A percentile compares a stretch with the other conserved stretches of the same genome.
Evolutionary conservation across 257 asterid species (phyloP).

Genomic region (Parsonsia alboflavescens): DNA sequence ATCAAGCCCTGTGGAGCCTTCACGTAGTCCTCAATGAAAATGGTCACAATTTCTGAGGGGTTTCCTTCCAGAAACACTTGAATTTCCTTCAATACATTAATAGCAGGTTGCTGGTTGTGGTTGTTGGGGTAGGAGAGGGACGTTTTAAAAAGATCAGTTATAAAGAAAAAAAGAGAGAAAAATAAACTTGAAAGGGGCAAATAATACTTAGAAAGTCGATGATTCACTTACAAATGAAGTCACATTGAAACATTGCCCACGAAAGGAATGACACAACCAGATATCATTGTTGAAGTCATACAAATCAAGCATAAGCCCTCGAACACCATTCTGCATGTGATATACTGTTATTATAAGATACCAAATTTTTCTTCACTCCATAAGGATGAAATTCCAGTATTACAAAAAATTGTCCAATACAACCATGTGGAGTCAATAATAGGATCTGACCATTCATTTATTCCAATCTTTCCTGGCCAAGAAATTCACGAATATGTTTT

Average conservation of each 20-base stretch:
- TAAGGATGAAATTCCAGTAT: background rate
- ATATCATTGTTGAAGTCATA: slow-evolving; percentile 74
- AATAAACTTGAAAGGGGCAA: background rate
- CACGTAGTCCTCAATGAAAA: slow-evolving; percentile 86
- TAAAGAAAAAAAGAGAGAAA: background rate
- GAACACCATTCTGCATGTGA: slow-evolving; percentile 69
- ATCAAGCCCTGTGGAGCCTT: slow-evolving; percentile 57
- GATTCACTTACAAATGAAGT: slow-evolving; percentile 71
- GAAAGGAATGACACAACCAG: slow-evolving; percentile 83
- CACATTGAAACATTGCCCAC: slow-evolving; percentile 54
- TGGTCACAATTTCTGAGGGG: slow-evolving; percentile 61
- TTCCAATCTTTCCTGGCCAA: background rate
- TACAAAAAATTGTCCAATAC: background rate
- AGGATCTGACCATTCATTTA: too few species aligned
- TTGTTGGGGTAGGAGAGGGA: background rate
- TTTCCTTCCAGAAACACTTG: slow-evolving; percentile 48
- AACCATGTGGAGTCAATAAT: background rate
- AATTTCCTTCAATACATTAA: slow-evolving; percentile 65
- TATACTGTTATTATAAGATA: background rate
- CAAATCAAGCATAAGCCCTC: slow-evolving; percentile 93
- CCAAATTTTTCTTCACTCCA: background rate
- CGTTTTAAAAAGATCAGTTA: background rate
- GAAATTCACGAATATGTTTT: background rate
- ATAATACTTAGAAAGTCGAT: background rate
- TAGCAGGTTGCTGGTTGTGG: slow-evolving; percentile 72